Evolutionary conservation across 345 rosid genomes (phyloP).

Genomic region (Brassica juncea): DNA sequence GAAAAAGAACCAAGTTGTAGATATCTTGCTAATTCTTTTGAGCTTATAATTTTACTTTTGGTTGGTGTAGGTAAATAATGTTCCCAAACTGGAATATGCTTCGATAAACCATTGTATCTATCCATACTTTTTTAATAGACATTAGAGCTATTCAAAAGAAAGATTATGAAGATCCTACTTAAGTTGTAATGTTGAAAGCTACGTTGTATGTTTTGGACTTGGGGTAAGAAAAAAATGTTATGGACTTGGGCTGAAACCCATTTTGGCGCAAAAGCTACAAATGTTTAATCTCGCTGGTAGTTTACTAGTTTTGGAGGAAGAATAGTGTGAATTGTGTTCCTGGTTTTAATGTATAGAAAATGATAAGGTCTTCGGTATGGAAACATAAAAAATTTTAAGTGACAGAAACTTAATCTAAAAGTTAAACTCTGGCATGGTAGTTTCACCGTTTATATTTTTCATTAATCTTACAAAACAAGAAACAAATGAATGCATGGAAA

Average conservation of each 20-base stretch:
- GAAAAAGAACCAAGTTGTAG: neutral
- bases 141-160: neutral
- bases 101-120: neutral
- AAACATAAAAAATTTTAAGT: neutral
- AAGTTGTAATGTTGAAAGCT: neutral
- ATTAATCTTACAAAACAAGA: neutral
- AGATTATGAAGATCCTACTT: neutral
- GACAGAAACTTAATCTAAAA: neutral
- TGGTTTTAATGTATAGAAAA: neutral
- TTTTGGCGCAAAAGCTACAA: neutral
- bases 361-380: neutral
- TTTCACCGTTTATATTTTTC: neutral
- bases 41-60: neutral
- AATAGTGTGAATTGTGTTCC: neutral
- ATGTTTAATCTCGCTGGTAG: neutral
- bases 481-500: neutral
- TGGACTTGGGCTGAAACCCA: constrained; percentile 1
- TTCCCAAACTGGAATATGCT: neutral
- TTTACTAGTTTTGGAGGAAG: neutral
- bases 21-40: neutral
- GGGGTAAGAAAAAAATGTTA: neutral
- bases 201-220: neutral
- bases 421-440: neutral
- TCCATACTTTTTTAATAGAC: neutral
- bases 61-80: neutral